These are phyloP conservation scores for Neoboletus magnificus DNA, from an alignment of 768 basidiomycete genomes.

Conservation along the genomic window DNA sequence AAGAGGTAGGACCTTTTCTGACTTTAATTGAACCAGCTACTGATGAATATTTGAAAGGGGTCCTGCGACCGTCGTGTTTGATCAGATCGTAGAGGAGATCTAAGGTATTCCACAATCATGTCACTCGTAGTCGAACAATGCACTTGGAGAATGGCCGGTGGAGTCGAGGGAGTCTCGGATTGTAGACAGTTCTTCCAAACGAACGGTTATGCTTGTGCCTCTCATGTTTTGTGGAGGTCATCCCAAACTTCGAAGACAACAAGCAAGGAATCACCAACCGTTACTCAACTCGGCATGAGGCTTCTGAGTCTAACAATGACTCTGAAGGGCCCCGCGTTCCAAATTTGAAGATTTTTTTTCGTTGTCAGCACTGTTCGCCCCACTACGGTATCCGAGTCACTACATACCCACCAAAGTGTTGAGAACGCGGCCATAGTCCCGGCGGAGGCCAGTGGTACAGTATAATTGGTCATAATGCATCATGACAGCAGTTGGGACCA, in stretches of 20 bases:
- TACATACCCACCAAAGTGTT: no score
- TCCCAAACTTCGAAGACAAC: neutral
- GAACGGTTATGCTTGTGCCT: neutral
- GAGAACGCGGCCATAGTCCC: no score
- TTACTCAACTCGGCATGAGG: no score
- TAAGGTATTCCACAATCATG: neutral
- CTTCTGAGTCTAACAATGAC: no score
- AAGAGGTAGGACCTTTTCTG: conserved; percentile 11
- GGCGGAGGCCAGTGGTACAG: no score
- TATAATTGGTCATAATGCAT: no score
- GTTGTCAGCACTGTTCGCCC: no score
- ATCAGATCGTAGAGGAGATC: conserved; percentile 31
- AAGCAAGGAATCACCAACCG: no score
- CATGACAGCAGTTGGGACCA: no score
- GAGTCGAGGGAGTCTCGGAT: neutral
- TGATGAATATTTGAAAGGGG: conserved; percentile 19
- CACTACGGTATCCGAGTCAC: no score
- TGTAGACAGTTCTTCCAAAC: neutral
- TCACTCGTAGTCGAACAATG: neutral
- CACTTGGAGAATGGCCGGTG: neutral
- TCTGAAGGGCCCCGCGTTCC: no score
- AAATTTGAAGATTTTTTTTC: no score
- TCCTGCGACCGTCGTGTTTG: conserved; percentile 32
- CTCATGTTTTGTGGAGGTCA: neutral
- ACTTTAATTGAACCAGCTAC: neutral